Base-by-base conservation (phyloP, 164 flowering plant genomes). In the Nelumbo lutea region DNA sequence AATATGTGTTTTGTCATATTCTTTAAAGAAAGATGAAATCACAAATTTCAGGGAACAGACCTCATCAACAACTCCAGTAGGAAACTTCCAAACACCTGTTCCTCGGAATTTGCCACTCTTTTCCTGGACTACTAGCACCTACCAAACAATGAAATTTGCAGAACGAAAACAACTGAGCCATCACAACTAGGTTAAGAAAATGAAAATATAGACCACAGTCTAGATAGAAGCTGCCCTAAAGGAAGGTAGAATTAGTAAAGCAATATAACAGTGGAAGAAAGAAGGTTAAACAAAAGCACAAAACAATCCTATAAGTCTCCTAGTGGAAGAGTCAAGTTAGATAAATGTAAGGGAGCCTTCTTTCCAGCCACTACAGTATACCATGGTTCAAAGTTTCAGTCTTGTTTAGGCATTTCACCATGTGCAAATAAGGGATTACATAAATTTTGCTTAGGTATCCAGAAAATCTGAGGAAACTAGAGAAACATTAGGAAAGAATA, bases 121-220 rank as follows among this genome's bases (percentile, higher is more conserved):
- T 69, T 83, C 86, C 71, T 82, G 85, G 51, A 82, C 85, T 46
- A 79, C 84, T 53, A 84, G 76, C 57, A 84, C 55, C 85, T 84
- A 66, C 39, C 63, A 65, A 48, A 41, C 62, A 72, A 53, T 1
- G 51, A 51, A 48, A 65, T 50, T 68, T 66, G 66, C 50, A 51
- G 39, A 70, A 43, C 59, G 27, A 53, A 51, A 68, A 50, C 47
- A 2, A 76, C 46, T 15, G 43, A 66, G 64, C 60, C 40, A 66
- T 47, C 62, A 69, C 45, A 60, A 46, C 44, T 61, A 68, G 38
- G 59, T 47, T 59, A 45, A 5, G 11, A 55, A 41, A 55, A 68
- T 51, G 59, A 50, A 65, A 53, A 9, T 4, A 38, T 11, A 62
- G 73, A 45, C 9, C 10, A 6, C 63, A 66, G 8, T 66, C 8